Evolutionary conservation across 1,284 basidiomycete species (phyloP).

Genomic region (Vanrija pseudolonga): DNA sequence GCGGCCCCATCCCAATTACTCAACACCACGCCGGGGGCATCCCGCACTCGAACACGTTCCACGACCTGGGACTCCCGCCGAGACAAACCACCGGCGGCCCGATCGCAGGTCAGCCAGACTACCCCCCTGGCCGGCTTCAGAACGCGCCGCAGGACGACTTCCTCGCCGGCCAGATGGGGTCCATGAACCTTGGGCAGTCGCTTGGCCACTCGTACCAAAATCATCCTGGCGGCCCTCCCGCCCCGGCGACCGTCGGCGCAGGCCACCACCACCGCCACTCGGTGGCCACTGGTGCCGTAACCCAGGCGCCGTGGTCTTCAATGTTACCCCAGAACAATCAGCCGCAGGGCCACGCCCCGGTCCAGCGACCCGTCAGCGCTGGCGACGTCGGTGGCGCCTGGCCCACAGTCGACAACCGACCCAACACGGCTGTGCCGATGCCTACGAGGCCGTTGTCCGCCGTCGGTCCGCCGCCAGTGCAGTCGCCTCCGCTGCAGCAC

Average conservation of each 20-base stretch:
- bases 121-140: constrained; percentile 27
- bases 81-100: constrained; percentile 10
- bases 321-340: constrained; percentile 25
- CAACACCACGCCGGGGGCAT: background rate
- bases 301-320: constrained; percentile 29
- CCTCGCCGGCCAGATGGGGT: constrained; percentile 34
- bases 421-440: background rate
- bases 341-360: background rate
- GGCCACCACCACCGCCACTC: constrained; percentile 35
- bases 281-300: constrained; percentile 12
- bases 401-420: background rate
- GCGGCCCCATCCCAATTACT: background rate
- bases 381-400: background rate
- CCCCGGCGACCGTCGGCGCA: background rate
- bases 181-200: constrained; percentile 34
- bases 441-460: background rate
- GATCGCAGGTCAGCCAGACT: constrained; percentile 9
- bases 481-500: background rate
- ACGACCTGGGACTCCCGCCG: constrained; percentile 38
- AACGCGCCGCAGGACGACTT: constrained; percentile 26
- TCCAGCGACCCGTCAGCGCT: constrained; percentile 4
- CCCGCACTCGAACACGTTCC: constrained; percentile 26
- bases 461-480: background rate
- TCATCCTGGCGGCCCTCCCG: background rate
- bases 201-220: background rate